phyloP scores from a whole-genome alignment of 257 asterid species.

The Salvia rosmarinus region DNA sequence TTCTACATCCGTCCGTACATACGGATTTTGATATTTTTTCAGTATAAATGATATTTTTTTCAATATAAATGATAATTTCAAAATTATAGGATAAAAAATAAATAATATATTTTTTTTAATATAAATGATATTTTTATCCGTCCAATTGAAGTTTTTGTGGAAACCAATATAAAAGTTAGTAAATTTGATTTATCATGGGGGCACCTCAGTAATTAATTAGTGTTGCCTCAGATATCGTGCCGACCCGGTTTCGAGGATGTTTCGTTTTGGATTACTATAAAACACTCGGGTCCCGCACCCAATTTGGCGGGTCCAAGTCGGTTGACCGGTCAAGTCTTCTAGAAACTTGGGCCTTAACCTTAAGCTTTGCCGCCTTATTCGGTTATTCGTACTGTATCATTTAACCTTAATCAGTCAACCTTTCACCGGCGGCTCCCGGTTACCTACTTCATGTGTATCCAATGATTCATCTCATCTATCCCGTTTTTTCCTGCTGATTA shows the following conservation, averaged over 20 bases:
- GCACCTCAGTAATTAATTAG: too few relatives aligned
- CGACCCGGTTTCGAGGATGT: background rate
- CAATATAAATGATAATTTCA: too few relatives aligned
- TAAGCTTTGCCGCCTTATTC: conserved; percentile 1
- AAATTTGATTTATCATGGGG: too few relatives aligned
- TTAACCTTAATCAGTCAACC: background rate
- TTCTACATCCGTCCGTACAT: too few relatives aligned
- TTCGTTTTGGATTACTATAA: background rate
- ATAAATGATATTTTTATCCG: too few relatives aligned
- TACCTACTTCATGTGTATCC: background rate
- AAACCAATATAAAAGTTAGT: too few relatives aligned
- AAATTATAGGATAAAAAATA: too few relatives aligned
- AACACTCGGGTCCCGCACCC: background rate
- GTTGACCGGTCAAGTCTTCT: conserved; percentile 29
- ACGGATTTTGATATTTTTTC: too few relatives aligned
- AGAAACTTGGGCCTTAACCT: conserved; percentile 10
- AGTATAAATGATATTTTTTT: too few relatives aligned
- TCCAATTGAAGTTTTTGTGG: too few relatives aligned
- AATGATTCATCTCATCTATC: background rate
- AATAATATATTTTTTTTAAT: too few relatives aligned
- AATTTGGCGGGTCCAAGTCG: background rate
- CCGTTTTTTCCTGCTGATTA: background rate
- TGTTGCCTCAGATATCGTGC: background rate
- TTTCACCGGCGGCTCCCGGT: conserved; percentile 40
- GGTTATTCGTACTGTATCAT: too few relatives aligned